Percentiles rank a stretch among this genome's conserved stretches.
Evolutionary conservation across 2,329 filamentous ascomycete genomes (phyloP).

Genomic region (Pseudofabraea citricarpa): DNA sequence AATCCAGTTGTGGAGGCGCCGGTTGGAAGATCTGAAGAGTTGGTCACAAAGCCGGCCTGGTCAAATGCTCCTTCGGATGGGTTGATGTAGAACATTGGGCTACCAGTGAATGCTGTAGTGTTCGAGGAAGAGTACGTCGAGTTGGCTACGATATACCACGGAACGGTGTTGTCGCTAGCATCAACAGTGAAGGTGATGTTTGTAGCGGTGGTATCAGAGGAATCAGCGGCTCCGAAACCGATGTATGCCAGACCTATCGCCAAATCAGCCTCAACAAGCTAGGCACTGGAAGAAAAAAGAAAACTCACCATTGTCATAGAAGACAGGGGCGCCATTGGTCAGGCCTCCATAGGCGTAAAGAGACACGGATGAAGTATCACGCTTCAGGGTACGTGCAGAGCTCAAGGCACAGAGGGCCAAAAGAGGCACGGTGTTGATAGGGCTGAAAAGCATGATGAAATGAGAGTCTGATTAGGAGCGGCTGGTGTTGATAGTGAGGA

Average conservation of each 20-base stretch:
- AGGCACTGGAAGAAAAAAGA: not conserved
- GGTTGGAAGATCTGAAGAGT: constrained; percentile 11
- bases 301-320: constrained; percentile 29
- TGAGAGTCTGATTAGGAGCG: not conserved
- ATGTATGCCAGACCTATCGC: constrained; percentile 29
- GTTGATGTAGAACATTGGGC: constrained; percentile 18
- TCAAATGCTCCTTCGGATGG: constrained; percentile 17
- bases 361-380: constrained; percentile 31
- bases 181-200: constrained; percentile 27
- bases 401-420: constrained; percentile 31
- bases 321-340: constrained; percentile 25
- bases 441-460: constrained; percentile 17
- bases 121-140: constrained; percentile 11
- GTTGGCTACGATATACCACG: constrained; percentile 19
- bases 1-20: constrained; percentile 24
- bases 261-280: not conserved
- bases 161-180: constrained; percentile 16
- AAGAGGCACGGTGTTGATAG: constrained; percentile 35
- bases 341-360: constrained; percentile 28
- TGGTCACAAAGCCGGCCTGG: constrained; percentile 24
- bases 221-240: constrained; percentile 13
- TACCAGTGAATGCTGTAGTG: constrained; percentile 15
- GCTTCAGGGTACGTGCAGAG: constrained; percentile 50
- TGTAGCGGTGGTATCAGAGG: constrained; percentile 15
- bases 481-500: not conserved